A percentile compares a stretch with the other conserved stretches of the same genome.
These are phyloP conservation scores for Micromonas pusilla DNA, from an alignment of 139 green algal species.

Conservation along the genomic window DNA sequence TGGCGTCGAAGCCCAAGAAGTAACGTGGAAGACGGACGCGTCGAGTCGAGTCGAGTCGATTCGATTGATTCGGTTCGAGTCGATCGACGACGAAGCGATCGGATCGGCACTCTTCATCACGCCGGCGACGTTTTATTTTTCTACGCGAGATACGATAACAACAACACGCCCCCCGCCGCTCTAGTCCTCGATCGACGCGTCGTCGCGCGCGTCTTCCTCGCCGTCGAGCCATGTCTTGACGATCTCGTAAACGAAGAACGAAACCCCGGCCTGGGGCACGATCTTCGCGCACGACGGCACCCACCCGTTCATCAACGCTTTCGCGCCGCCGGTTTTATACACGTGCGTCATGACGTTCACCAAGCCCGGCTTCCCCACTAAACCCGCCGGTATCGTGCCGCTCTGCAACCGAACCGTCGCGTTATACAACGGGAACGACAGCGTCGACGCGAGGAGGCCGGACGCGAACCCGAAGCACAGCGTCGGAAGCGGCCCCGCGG, in stretches of 20 bases:
- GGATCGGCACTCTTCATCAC: neutral
- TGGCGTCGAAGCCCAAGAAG: constrained; percentile 8
- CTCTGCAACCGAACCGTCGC: constrained; percentile 19
- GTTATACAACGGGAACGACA: constrained; percentile 25
- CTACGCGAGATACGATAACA: no score
- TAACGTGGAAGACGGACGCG: no score
- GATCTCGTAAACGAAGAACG: constrained; percentile 71
- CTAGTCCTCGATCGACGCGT: neutral
- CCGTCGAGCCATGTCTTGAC: constrained; percentile 24
- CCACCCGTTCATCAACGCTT: constrained; percentile 49
- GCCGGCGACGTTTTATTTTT: neutral
- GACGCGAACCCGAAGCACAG: constrained; percentile 6
- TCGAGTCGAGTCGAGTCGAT: no score
- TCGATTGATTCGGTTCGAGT: no score
- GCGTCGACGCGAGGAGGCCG: constrained; percentile 34
- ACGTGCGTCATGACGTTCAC: constrained; percentile 34
- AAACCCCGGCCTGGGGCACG: constrained; percentile 67
- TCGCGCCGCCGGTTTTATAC: constrained; percentile 26
- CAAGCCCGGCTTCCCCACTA: constrained; percentile 17
- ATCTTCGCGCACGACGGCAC: constrained; percentile 61
- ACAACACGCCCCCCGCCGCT: no score
- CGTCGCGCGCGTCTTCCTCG: neutral
- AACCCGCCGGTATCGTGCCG: neutral
- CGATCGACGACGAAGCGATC: no score
- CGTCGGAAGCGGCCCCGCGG: constrained; percentile 16